Evolutionary conservation across 2,329 filamentous ascomycete species (phyloP).

Genomic region (Fusarium pseudocircinatum): DNA sequence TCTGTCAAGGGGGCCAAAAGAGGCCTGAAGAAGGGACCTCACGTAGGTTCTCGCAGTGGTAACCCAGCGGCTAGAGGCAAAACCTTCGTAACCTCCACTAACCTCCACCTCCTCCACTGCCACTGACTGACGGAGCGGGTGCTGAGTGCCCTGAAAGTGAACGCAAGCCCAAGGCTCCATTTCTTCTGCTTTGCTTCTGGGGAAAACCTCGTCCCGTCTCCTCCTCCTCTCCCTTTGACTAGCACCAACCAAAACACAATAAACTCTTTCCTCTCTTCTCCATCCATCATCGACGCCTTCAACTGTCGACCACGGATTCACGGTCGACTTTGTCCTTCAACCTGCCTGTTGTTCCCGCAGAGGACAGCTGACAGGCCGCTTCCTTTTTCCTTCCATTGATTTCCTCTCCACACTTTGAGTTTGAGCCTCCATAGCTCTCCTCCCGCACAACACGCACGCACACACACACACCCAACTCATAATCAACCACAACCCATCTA

Average conservation of each 20-base stretch:
- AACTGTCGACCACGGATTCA: slow-evolving; percentile 45
- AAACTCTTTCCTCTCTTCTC: slow-evolving; percentile 34
- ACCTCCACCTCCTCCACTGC: slow-evolving; percentile 44
- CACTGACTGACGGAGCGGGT: slow-evolving; percentile 3
- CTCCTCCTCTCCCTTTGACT: slow-evolving; percentile 45
- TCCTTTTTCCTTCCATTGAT: slow-evolving; percentile 34
- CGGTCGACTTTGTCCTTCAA: slow-evolving; percentile 46
- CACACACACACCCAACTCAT: slow-evolving; percentile 40
- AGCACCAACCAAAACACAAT: slow-evolving; percentile 35
- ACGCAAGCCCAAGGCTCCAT: slow-evolving; percentile 36
- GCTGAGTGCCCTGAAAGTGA: slow-evolving; percentile 25
- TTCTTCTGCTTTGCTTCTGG: slow-evolving; percentile 50
- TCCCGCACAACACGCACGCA: slow-evolving; percentile 36
- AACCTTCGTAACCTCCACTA: slow-evolving; percentile 49
- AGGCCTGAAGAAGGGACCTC: slow-evolving; percentile 17
- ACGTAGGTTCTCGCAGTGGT: slow-evolving; percentile 15
- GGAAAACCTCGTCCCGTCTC: slow-evolving; percentile 51
- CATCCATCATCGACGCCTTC: slow-evolving; percentile 43
- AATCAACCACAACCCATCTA: slow-evolving; percentile 57
- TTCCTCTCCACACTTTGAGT: slow-evolving; percentile 46
- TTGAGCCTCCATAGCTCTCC: slow-evolving; percentile 43
- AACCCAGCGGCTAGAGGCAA: slow-evolving; percentile 49
- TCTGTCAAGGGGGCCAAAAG: slow-evolving; percentile 17
- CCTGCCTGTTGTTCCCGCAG: slow-evolving; percentile 49
- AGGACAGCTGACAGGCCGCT: slow-evolving; percentile 52